Conservation (phyloP, 176 grass and related monocot genomes). For the Avena sativa region DNA sequence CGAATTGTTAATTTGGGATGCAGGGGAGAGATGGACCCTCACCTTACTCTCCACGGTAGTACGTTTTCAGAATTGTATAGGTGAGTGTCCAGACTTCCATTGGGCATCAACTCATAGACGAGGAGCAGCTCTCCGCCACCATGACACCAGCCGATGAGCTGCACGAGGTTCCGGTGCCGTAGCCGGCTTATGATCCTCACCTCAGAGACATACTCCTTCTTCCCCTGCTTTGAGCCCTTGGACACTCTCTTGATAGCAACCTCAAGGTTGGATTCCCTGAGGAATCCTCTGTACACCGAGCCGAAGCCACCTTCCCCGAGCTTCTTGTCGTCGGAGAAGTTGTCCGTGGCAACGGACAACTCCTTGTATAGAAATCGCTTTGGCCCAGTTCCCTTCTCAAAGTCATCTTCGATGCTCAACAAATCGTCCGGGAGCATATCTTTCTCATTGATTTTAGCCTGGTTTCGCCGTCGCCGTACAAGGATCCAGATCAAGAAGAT, state of each 20-base stretch:
- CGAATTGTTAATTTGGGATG: too few relatives aligned
- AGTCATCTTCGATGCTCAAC: background rate
- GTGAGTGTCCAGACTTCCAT: conserved; percentile 2
- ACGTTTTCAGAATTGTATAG: too few relatives aligned
- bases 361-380: conserved; percentile 30
- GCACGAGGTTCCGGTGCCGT: conserved; percentile 47
- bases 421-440: too few relatives aligned
- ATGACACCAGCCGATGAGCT: conserved; percentile 52
- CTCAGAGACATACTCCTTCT: conserved; percentile 58
- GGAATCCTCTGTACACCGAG: conserved; percentile 22
- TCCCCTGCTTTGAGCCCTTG: conserved; percentile 42
- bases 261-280: background rate
- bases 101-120: conserved; percentile 53
- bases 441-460: too few relatives aligned
- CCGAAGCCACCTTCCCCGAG: conserved; percentile 39
- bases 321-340: conserved; percentile 16
- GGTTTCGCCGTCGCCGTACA: too few relatives aligned
- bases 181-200: conserved; percentile 54
- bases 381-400: background rate
- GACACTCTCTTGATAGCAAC: conserved; percentile 34
- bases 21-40: too few relatives aligned
- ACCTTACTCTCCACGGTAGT: too few relatives aligned
- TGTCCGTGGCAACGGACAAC: conserved; percentile 1
- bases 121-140: conserved; percentile 24
- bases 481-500: too few relatives aligned